Evolutionary conservation across 179 eudicot species (phyloP).

Genomic region (Actinidia arguta): DNA sequence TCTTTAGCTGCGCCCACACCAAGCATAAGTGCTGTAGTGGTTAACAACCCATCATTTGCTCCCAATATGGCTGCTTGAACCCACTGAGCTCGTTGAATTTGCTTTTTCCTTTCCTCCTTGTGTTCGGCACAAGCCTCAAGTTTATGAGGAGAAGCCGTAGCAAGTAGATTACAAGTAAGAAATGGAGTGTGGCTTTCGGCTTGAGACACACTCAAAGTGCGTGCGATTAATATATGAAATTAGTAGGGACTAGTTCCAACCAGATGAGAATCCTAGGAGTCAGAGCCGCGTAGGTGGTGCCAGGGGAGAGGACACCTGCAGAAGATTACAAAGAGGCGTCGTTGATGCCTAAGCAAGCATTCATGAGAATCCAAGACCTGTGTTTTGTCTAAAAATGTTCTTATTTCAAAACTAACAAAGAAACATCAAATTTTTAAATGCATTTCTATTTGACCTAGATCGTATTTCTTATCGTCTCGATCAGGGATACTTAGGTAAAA

Average conservation of each 20-base stretch:
- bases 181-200: constrained; percentile 31
- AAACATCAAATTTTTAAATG: background rate
- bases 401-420: background rate
- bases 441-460: background rate
- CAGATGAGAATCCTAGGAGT: background rate
- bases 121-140: constrained; percentile 31
- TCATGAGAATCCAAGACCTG: constrained; percentile 3
- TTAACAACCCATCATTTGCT: constrained; percentile 73
- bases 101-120: constrained; percentile 16
- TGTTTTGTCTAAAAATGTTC: background rate
- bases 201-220: constrained; percentile 20
- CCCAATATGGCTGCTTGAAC: constrained; percentile 72
- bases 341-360: constrained; percentile 17
- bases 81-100: constrained; percentile 60
- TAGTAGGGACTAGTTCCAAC: too few species aligned
- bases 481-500: background rate
- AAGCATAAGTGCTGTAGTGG: constrained; percentile 65
- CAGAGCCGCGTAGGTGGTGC: constrained; percentile 19
- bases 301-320: constrained; percentile 5
- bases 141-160: constrained; percentile 26
- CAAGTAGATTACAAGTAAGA: background rate
- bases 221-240: background rate
- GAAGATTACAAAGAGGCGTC: background rate
- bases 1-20: constrained; percentile 68
- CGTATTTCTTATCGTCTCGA: background rate